Conservation (phyloP, 768 basidiomycete genomes). For the Suillus luteus region DNA sequence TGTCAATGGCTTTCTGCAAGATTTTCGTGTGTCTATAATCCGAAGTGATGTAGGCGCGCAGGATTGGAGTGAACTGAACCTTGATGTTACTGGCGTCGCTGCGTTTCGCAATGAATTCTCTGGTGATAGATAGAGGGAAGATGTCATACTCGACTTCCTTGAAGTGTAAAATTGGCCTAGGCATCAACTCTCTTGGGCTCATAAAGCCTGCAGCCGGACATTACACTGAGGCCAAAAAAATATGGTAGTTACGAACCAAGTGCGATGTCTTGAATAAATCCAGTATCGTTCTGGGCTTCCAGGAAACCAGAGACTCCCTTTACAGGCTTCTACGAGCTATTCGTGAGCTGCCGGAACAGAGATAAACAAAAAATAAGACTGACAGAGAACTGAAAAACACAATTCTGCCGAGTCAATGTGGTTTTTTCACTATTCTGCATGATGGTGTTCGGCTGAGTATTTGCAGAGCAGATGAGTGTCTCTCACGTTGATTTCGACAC, state of each 20-base stretch:
- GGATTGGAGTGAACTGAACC: not conserved
- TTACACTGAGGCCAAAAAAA: not conserved
- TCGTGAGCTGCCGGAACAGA: not conserved
- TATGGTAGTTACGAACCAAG: not conserved
- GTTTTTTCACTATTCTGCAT: not conserved
- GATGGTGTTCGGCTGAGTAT: too few relatives aligned
- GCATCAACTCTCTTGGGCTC: not conserved
- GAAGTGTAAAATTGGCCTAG: conserved; percentile 1
- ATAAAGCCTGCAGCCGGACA: not conserved
- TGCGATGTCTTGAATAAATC: not conserved
- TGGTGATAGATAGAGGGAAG: not conserved
- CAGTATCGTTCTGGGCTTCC: not conserved
- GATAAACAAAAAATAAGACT: not conserved
- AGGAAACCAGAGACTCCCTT: not conserved
- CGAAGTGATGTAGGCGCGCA: conserved; percentile 5
- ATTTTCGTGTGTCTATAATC: not conserved
- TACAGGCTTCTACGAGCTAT: not conserved
- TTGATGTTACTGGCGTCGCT: not conserved
- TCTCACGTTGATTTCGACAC: not conserved
- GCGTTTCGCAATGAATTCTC: not conserved
- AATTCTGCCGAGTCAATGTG: not conserved
- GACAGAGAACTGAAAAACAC: not conserved
- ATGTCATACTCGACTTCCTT: conserved; percentile 4
- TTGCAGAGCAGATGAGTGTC: not conserved
- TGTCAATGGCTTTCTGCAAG: not conserved